Base-by-base conservation (phyloP, 2,329 filamentous ascomycete species). In the Talaromyces atroroseus region DNA sequence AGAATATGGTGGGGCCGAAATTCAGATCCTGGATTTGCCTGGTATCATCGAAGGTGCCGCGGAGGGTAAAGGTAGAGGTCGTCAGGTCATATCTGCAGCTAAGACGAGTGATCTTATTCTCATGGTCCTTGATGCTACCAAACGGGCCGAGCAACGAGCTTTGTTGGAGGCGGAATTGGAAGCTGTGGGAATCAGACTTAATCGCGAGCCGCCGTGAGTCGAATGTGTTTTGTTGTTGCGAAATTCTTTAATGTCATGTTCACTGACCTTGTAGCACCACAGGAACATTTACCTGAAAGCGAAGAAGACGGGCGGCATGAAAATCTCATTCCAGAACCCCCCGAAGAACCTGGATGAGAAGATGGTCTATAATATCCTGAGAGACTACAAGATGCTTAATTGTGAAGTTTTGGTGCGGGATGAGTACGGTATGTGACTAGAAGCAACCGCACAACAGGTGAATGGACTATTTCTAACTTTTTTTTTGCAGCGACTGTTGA, bases 371-470 rank as follows among this genome's bases (percentile, higher is more conserved):
- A 96, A 96, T 77, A 96, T 99, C 68, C 81, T 99, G 51, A 88
- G 90, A 64, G 94, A 99, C 80, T 99, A 99, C 84, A 96, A 96
- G 78, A 91, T 99, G 65, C 83, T 99, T 59, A 99, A 99, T 78
- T 94, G 89, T 75, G 94, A 99, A 73, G 92, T 99, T 0, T 83
- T 99, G 21, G 85, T 99, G 16, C 88, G 94, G 65, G 94, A 99
- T 70, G 94, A 99, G 68, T 86, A 95, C 70, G 82, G 82, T 83
- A 71, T 42, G 44, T 42, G 23, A 32, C 24, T 44, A 14, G 18
- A 29, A 29, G 26, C 26, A 29, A 8, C 26, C 6, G 26, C 26
- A 29, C 61, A 38, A 46, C 34, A 2, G 21, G n/a, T 18, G 3
- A n/a, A 20, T 18, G 59, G 11, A 36, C n/a, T 36, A 20, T 54